phyloP scores from a whole-genome alignment of 768 basidiomycete genomes.

The Kwoniella europaea region DNA sequence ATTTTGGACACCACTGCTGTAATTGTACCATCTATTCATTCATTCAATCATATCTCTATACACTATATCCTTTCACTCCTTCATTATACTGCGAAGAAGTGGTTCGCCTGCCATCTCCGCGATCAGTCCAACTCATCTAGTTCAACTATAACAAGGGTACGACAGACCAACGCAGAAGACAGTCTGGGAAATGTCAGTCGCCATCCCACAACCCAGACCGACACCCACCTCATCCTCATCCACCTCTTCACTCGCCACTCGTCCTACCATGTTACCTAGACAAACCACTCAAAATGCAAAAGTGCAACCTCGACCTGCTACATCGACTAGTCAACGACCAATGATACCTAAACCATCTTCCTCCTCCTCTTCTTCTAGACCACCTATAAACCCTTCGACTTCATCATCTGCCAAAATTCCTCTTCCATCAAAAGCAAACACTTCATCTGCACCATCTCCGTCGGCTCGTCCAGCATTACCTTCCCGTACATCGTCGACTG shows the following conservation, averaged over 20 bases:
- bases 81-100: neutral
- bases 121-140: neutral
- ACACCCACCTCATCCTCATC: slow-evolving; percentile 5
- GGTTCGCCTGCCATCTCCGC: neutral
- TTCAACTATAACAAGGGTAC: neutral
- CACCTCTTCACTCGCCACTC: slow-evolving; percentile 20
- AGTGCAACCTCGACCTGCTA: slow-evolving; percentile 24
- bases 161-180: neutral
- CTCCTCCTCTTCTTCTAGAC: slow-evolving; percentile 2
- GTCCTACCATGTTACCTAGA: slow-evolving; percentile 26
- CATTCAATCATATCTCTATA: too few relatives aligned
- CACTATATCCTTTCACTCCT: neutral
- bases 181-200: slow-evolving; percentile 23
- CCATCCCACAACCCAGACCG: slow-evolving; percentile 17
- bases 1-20: too few relatives aligned
- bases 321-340: slow-evolving; percentile 10
- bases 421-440: neutral
- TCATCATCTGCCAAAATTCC: slow-evolving; percentile 1
- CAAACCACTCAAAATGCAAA: slow-evolving; percentile 7
- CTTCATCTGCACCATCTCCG: neutral
- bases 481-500: slow-evolving; percentile 8
- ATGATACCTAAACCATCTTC: slow-evolving; percentile 17
- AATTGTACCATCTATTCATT: too few relatives aligned
- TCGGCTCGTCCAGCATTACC: slow-evolving; percentile 5
- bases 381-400: neutral